Percentiles rank a stretch among this genome's conserved stretches.
These are phyloP conservation scores for Castanopsis chinensis DNA, from an alignment of 306 rosid species.

Conservation along the genomic window DNA sequence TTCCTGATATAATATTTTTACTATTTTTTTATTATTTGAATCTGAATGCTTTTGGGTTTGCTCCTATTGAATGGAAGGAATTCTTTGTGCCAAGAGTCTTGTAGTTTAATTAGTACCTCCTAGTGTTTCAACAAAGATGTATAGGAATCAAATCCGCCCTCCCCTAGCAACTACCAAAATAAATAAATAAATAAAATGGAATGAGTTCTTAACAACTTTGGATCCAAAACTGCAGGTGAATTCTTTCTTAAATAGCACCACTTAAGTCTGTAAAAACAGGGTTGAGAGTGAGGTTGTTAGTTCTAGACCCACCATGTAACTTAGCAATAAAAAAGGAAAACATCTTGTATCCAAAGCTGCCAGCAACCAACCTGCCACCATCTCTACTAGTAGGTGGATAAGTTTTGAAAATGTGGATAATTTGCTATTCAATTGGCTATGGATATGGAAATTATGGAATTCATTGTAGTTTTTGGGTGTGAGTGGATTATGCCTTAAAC, in stretches of 20 bases:
- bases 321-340: neutral
- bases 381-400: conserved; percentile 13
- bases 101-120: no score
- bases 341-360: neutral
- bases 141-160: no score
- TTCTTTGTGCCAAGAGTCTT: neutral
- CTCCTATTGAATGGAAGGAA: neutral
- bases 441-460: no score
- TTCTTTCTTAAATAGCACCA: neutral
- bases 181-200: neutral
- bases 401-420: neutral
- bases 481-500: no score
- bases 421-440: no score
- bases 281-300: neutral
- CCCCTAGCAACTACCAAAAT: no score
- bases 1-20: neutral
- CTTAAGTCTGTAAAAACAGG: neutral
- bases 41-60: neutral
- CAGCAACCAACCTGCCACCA: conserved; percentile 1
- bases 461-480: no score
- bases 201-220: neutral
- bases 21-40: neutral
- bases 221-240: neutral
- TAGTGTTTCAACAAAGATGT: no score
- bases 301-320: neutral